Conservation (phyloP, 768 basidiomycete species). For the Albatrellus ellisii region DNA sequence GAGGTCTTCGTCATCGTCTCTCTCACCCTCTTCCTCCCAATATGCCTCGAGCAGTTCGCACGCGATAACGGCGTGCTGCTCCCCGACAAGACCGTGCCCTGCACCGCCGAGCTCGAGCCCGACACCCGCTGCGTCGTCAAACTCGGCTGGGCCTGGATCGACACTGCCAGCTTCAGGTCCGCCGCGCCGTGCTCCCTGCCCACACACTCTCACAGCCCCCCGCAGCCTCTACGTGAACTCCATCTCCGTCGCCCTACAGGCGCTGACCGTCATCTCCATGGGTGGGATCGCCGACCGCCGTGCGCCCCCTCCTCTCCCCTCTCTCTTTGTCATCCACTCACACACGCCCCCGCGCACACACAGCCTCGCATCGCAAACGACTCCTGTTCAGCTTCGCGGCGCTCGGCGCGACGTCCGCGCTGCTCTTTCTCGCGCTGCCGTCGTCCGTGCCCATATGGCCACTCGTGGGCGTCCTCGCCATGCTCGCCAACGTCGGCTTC, state of each 20-base stretch:
- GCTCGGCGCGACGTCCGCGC: slow-evolving; percentile 55
- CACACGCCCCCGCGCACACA: slow-evolving; percentile 11
- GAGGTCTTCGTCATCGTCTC: slow-evolving; percentile 77
- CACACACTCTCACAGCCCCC: neutral
- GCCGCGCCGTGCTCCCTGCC: slow-evolving; percentile 11
- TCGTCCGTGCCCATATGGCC: slow-evolving; percentile 62
- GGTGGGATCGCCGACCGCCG: slow-evolving; percentile 85
- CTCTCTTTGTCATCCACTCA: neutral
- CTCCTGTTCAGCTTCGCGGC: slow-evolving; percentile 67
- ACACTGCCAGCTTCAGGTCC: slow-evolving; percentile 86
- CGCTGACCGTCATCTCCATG: slow-evolving; percentile 90
- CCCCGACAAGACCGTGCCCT: slow-evolving; percentile 54
- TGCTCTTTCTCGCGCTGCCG: slow-evolving; percentile 59
- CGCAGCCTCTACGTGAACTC: slow-evolving; percentile 80
- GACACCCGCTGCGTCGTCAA: slow-evolving; percentile 62
- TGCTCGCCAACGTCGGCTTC: slow-evolving; percentile 75
- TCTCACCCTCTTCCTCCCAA: slow-evolving; percentile 70
- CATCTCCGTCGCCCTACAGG: slow-evolving; percentile 77
- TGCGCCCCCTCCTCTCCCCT: slow-evolving; percentile 24
- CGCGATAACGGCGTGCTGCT: slow-evolving; percentile 73
- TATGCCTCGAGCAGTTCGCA: slow-evolving; percentile 81
- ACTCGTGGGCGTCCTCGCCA: slow-evolving; percentile 52
- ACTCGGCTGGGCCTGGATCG: slow-evolving; percentile 77
- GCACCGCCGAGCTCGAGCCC: slow-evolving; percentile 23
- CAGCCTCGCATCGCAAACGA: slow-evolving; percentile 59